Percentiles rank a stretch among this genome's conserved stretches.
phyloP scores from a whole-genome alignment of 345 rosid species.

The Punica granatum region DNA sequence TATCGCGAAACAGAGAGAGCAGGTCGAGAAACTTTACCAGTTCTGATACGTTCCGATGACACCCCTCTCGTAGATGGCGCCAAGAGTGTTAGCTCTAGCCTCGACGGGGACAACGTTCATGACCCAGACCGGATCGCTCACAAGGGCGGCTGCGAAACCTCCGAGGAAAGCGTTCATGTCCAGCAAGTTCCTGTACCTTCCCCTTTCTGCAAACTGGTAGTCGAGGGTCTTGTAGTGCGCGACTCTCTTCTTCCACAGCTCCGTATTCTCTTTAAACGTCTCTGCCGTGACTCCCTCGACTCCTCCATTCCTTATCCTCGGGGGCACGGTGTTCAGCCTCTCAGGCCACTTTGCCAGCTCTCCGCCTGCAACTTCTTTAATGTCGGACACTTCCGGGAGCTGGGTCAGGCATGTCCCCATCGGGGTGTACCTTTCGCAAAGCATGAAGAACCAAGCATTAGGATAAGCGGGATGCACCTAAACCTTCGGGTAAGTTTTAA shows the following conservation, averaged over 20 bases:
- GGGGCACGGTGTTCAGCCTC: constrained; percentile 63
- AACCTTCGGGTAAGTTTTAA: no score
- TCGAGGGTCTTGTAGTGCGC: constrained; percentile 63
- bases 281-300: constrained; percentile 47
- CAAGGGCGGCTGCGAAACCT: constrained; percentile 79
- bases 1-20: neutral
- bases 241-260: constrained; percentile 66
- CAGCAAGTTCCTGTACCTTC: constrained; percentile 81
- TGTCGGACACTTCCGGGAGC: constrained; percentile 58
- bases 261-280: constrained; percentile 38
- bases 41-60: constrained; percentile 87
- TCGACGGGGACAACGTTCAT: constrained; percentile 77
- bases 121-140: constrained; percentile 75
- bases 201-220: constrained; percentile 49
- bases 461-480: neutral
- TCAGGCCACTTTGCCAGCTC: constrained; percentile 68
- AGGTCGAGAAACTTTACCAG: constrained; percentile 35
- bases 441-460: neutral
- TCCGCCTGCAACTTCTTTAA: constrained; percentile 67
- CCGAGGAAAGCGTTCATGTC: constrained; percentile 82
- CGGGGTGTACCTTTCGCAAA: constrained; percentile 49
- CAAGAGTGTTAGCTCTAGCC: constrained; percentile 55
- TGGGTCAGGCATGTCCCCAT: constrained; percentile 80
- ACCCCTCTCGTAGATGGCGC: constrained; percentile 81
- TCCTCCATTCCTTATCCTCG: constrained; percentile 57